Evolutionary conservation across 306 rosid genomes (phyloP), one percentile per base, ranked within the genome.

Genomic region (Astragalus membranaceus): DNA sequence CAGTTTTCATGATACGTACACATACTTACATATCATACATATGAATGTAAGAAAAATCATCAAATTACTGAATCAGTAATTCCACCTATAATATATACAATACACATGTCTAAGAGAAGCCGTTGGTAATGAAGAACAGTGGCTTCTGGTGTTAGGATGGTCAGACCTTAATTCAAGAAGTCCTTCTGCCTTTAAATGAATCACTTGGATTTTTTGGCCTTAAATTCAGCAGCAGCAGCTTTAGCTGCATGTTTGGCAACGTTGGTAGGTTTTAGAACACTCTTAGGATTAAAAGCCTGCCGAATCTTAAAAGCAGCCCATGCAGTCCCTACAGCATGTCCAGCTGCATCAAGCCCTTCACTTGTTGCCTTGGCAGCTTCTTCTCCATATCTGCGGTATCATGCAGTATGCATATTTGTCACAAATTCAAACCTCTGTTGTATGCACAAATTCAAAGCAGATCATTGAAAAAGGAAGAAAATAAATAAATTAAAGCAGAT

Each of bases 261-360:
- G 59, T 78, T 0, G 26, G 81, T 67, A 10, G 96, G 83, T 50
- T 83, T 80, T 46, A 95, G 20, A 49, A 57, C 85, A 60, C 86
- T 85, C 83, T 91, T 94, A 0, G 97, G 99, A 69, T 87, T 86
- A 10, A 94, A 10, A 23, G 91, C 95, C 79, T 90, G 85, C 13
- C 97, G 90, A 74, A 91, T 82, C 79, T 94, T 91, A 56, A 83
- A 75, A 63, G 88, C 91, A 30, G 92, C 85, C 99, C 99, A 88
- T 17, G 95, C 97, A 4, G 99, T 75, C 43, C 99, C 99, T 10
- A 88, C 67, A 1, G 92, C 96, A 47, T 94, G 99, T 57, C 99
- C 97, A 39, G 99, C 97, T 47, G 99, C 99, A 64, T 32, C 88
- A 14, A 94, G 81, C 61, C 97, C 95, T 72, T 91, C 97, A 39